Base-by-base conservation (phyloP, 2,329 filamentous ascomycete species). In the Fusarium transvaalense region DNA sequence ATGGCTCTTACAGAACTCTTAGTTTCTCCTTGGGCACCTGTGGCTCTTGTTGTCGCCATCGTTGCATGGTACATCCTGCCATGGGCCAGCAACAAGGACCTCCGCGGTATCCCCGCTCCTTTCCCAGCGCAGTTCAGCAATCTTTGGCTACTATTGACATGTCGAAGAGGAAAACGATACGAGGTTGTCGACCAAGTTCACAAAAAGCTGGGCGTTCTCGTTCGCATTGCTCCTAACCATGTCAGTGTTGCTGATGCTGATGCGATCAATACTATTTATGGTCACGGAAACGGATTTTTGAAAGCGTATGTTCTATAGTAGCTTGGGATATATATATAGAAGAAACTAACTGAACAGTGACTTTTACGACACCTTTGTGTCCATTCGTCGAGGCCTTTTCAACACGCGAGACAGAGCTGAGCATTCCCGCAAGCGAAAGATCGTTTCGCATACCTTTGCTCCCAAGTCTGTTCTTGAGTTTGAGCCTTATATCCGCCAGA, bases 311-410 rank as follows among this genome's bases (percentile, higher is more conserved):
- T 53, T 1, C 0, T 0, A 4, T 10, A 7, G 1, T 1, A 5
- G 0, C 0, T 8, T 3, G 1, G 3, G 2, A 1, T 14, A 5
- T 3, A 13, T 4, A 17, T 9, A 31, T 4, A 5, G 1, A 12
- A 29, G 6, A 15, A 25, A 1, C 23, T 64, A 10, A 71, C 7
- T 6, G 3, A 6, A 0, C 1, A 93, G 91, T 47, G 90, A 95
- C 10, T 97, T 94, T 81, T 97, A 97, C 74, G 93, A 97, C 74
- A 91, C 93, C 45, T 97, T 97, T 74, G 93, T 97, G 51, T 94
- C 92, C 10, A 97, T 97, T 74, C 88, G 87, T 46, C 89, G 92
- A 8, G 93, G 93, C 17, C 85, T 97, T 7, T 97, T 97, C 88
- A 97, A 97, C 81, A 97, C 94, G 0, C 87, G 94, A 32, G 89